These are phyloP conservation scores for Jacaranda copaia DNA, from an alignment of 257 asterid species.

Conservation along the genomic window DNA sequence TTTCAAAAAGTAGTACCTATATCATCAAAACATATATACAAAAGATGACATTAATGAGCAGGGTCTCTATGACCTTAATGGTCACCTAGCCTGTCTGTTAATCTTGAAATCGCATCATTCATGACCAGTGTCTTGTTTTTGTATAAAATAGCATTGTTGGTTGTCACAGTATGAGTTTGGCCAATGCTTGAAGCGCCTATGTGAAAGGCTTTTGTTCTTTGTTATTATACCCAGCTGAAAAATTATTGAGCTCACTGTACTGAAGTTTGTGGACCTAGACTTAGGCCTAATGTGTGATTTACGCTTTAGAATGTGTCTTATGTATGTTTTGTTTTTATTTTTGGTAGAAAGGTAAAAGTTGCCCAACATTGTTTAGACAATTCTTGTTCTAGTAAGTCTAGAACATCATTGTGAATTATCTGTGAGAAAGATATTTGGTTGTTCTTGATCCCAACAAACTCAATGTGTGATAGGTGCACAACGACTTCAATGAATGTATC, in stretches of 20 bases:
- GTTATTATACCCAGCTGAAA: constrained; percentile 10
- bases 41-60: too few species aligned
- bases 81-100: too few species aligned
- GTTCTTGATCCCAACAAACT: constrained; percentile 5
- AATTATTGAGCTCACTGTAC: constrained; percentile 15
- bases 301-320: constrained; percentile 6
- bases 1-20: neutral
- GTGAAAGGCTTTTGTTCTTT: neutral
- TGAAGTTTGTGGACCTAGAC: neutral
- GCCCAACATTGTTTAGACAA: neutral
- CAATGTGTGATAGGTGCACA: constrained; percentile 32
- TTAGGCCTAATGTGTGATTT: neutral
- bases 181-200: neutral
- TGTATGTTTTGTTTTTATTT: constrained; percentile 12
- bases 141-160: too few species aligned
- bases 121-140: too few species aligned
- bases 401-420: neutral
- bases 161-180: too few species aligned
- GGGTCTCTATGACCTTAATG: too few species aligned
- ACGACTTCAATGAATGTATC: constrained; percentile 39
- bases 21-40: neutral
- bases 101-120: too few species aligned
- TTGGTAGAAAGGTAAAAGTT: constrained; percentile 10
- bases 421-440: neutral
- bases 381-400: constrained; percentile 6